phyloP scores from a whole-genome alignment of 768 basidiomycete species.

The Amanita jacksonii region DNA sequence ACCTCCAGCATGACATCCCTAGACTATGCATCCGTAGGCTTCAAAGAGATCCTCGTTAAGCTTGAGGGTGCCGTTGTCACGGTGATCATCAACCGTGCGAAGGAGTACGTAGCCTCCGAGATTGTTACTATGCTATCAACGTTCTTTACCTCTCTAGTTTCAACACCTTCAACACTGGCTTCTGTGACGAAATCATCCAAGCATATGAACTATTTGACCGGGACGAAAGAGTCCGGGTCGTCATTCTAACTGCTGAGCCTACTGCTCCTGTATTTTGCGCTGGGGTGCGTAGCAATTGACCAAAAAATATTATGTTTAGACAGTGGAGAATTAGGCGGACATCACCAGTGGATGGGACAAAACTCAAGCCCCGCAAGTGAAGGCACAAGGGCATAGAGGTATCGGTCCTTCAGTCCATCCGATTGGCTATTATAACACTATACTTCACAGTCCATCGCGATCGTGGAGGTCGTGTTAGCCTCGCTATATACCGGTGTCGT shows the following conservation, averaged over 20 bases:
- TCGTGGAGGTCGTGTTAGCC: constrained; percentile 33
- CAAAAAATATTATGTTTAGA: not conserved
- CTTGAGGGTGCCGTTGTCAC: constrained; percentile 35
- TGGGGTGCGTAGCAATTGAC: constrained; percentile 30
- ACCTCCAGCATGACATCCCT: constrained; percentile 19
- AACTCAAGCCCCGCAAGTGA: constrained; percentile 29
- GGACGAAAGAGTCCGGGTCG: constrained; percentile 43
- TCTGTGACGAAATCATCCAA: constrained; percentile 30
- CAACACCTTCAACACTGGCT: constrained; percentile 29
- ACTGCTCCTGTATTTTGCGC: constrained; percentile 45
- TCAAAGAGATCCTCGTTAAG: constrained; percentile 32
- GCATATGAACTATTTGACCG: constrained; percentile 37
- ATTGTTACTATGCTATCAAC: no score
- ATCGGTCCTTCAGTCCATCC: constrained; percentile 10
- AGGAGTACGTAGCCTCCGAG: constrained; percentile 27
- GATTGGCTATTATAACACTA: not conserved
- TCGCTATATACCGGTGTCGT: constrained; percentile 42
- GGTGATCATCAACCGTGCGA: constrained; percentile 37
- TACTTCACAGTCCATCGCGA: constrained; percentile 34
- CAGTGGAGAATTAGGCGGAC: constrained; percentile 30
- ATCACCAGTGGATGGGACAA: constrained; percentile 37
- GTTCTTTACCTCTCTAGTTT: constrained; percentile 21
- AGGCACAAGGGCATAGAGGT: constrained; percentile 41
- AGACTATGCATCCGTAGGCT: constrained; percentile 27
- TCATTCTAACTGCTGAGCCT: constrained; percentile 42